A percentile compares a stretch with the other conserved stretches of the same genome.
Conservation (phyloP, 148 eudicot species). For the Pouteria glomerata region DNA sequence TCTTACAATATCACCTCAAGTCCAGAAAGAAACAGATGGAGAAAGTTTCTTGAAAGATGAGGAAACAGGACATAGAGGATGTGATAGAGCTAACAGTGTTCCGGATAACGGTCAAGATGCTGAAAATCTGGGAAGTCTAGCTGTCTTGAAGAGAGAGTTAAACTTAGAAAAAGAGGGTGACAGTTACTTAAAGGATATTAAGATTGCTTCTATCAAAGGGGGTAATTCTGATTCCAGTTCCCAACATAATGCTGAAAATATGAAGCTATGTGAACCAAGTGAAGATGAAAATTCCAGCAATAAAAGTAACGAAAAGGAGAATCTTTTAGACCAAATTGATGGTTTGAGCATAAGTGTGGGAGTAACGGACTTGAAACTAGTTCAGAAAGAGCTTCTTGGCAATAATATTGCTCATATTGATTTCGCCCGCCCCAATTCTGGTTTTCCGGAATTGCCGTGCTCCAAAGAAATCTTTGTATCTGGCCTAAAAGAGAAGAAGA, state of each 20-base stretch:
- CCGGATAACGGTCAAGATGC: slow-evolving; percentile 15
- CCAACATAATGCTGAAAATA: background rate
- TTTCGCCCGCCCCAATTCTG: background rate
- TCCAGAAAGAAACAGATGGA: slow-evolving; percentile 1
- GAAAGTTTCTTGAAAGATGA: slow-evolving; percentile 11
- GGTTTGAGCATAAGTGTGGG: background rate
- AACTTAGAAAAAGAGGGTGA: slow-evolving; percentile 8
- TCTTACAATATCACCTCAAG: slow-evolving; percentile 13
- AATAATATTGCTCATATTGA: slow-evolving; percentile 5
- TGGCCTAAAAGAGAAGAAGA: background rate
- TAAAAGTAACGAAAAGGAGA: slow-evolving; percentile 6
- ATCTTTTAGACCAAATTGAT: slow-evolving; percentile 18
- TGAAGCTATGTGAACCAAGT: slow-evolving; percentile 12
- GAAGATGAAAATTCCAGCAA: background rate
- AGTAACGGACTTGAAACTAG: slow-evolving; percentile 3
- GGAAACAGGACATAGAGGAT: slow-evolving; percentile 6
- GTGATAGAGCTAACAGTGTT: slow-evolving; percentile 13
- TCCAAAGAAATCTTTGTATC: background rate
- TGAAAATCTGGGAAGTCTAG: slow-evolving; percentile 1
- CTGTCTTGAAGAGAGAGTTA: slow-evolving; percentile 2
- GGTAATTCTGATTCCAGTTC: background rate
- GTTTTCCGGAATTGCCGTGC: background rate
- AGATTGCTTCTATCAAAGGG: slow-evolving; percentile 12
- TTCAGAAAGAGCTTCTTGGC: background rate
- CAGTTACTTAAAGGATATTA: slow-evolving; percentile 8